These are phyloP conservation scores for Silene latifolia DNA, from an alignment of 148 eudicot species.

Conservation along the genomic window DNA sequence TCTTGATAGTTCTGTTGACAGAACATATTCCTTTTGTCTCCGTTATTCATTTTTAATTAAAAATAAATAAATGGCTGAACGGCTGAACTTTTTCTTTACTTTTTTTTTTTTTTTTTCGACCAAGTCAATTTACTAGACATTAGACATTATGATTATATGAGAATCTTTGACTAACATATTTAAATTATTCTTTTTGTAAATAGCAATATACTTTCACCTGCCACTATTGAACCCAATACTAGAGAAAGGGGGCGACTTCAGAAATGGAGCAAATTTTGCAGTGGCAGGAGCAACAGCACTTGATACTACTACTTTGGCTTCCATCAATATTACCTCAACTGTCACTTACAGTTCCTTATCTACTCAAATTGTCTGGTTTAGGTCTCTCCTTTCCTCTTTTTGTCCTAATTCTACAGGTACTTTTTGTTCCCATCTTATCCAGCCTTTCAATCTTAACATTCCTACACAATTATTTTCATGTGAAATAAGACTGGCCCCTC, in stretches of 20 bases:
- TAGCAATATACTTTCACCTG: constrained; percentile 30
- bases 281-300: constrained; percentile 36
- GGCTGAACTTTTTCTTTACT: too few species aligned
- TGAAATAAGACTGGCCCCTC: neutral
- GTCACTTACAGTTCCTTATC: constrained; percentile 20
- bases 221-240: constrained; percentile 35
- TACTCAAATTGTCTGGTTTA: constrained; percentile 35
- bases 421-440: too few species aligned
- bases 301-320: constrained; percentile 14
- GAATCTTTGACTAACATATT: neutral
- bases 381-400: constrained; percentile 22
- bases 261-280: constrained; percentile 39
- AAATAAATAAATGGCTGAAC: too few species aligned
- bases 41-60: too few species aligned
- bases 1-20: too few species aligned
- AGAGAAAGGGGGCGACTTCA: constrained; percentile 30
- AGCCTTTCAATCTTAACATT: neutral
- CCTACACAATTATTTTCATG: neutral
- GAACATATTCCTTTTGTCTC: too few species aligned
- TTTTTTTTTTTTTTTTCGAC: too few species aligned
- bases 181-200: neutral
- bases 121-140: neutral
- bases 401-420: constrained; percentile 22
- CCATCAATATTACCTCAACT: neutral
- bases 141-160: too few species aligned